Conservation (phyloP, 257 asterid species). For the Lycium ferocissimum region DNA sequence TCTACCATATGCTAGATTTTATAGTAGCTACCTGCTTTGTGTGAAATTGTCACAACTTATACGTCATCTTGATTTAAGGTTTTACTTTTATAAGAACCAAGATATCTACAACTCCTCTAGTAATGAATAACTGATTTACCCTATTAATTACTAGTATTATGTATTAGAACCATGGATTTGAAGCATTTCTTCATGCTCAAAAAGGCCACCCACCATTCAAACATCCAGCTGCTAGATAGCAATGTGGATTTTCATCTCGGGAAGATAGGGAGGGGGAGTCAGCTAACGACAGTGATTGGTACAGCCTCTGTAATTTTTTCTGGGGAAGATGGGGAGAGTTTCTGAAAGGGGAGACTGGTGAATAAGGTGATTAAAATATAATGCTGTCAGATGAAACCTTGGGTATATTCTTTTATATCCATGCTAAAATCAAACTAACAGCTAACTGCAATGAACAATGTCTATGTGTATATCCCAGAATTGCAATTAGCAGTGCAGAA, state of each 20-base stretch:
- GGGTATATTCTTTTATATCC: neutral
- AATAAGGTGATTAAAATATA: neutral
- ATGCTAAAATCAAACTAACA: neutral
- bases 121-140: neutral
- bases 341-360: neutral
- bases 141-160: neutral
- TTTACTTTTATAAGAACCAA: constrained; percentile 16
- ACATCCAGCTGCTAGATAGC: neutral
- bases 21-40: neutral
- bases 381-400: constrained; percentile 4
- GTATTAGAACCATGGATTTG: neutral
- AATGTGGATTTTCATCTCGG: neutral
- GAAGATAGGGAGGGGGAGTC: neutral
- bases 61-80: neutral
- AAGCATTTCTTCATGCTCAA: neutral
- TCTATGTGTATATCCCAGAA: neutral
- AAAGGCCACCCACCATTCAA: neutral
- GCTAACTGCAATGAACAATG: neutral
- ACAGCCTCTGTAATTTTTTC: neutral
- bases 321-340: neutral
- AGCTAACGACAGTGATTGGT: neutral
- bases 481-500: neutral
- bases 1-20: neutral
- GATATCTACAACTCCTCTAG: constrained; percentile 11
- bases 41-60: neutral